A percentile compares a stretch with the other conserved stretches of the same genome.
Conservation (phyloP, 805 yeast genomes). For the Komagataella populi region DNA sequence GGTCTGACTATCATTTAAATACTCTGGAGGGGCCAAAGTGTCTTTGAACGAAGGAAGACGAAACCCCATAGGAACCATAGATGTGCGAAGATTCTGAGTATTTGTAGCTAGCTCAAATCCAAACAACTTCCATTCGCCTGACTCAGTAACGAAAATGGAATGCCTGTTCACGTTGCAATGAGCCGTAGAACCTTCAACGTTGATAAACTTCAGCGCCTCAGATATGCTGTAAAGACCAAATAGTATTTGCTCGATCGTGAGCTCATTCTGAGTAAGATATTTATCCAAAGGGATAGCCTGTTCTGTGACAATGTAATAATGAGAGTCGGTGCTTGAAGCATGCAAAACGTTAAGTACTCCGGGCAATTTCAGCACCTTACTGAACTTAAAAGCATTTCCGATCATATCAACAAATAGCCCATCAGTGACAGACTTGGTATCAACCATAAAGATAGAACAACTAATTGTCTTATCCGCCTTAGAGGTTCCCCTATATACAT, state of each 20-base stretch:
- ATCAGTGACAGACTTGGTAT: slow-evolving; percentile 24
- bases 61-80: slow-evolving; percentile 10
- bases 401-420: slow-evolving; percentile 22
- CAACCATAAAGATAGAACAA: slow-evolving; percentile 58
- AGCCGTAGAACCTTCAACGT: slow-evolving; percentile 40
- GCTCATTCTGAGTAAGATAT: slow-evolving; percentile 18
- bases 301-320: slow-evolving; percentile 54
- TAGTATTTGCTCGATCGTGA: slow-evolving; percentile 13
- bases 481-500: slow-evolving; percentile 42
- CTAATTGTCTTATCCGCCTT: slow-evolving; percentile 29
- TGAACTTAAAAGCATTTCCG: slow-evolving; percentile 27
- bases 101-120: slow-evolving; percentile 64
- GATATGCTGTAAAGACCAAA: slow-evolving; percentile 47
- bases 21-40: slow-evolving; percentile 36
- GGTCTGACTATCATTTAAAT: slow-evolving; percentile 11
- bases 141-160: slow-evolving; percentile 48
- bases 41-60: slow-evolving; percentile 12
- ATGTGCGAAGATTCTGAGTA: slow-evolving; percentile 29
- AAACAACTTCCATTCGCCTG: slow-evolving; percentile 76
- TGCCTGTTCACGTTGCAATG: slow-evolving; percentile 49
- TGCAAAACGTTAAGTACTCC: slow-evolving; percentile 55
- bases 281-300: slow-evolving; percentile 38
- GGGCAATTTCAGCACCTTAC: slow-evolving; percentile 48
- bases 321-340: slow-evolving; percentile 44
- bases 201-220: slow-evolving; percentile 41